Conservation (phyloP, 169 alveolate species). For the Cyclospora cayetanensis region DNA sequence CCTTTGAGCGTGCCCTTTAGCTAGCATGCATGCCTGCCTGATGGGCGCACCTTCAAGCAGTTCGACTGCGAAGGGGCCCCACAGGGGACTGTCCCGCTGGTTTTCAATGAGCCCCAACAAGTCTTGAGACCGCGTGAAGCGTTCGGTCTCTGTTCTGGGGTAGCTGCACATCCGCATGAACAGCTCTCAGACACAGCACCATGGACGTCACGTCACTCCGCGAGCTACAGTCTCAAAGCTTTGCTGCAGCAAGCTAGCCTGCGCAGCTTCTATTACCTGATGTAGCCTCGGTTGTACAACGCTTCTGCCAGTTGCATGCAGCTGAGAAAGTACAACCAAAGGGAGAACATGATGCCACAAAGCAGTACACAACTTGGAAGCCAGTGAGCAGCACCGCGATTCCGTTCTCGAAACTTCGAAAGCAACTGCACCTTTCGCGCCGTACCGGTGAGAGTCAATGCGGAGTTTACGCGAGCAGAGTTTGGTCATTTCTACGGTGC, state of each 20-base stretch:
- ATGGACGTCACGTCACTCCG: too few relatives aligned
- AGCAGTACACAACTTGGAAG: background rate
- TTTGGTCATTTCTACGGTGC: slow-evolving; percentile 83
- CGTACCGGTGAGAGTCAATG: slow-evolving; percentile 64
- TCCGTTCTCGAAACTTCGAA: too few relatives aligned
- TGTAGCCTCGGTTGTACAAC: slow-evolving; percentile 88
- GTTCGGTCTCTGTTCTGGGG: slow-evolving; percentile 99
- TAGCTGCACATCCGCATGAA: slow-evolving; percentile 93
- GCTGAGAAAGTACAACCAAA: slow-evolving; percentile 1
- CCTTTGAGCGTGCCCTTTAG: too few relatives aligned
- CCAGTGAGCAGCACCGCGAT: background rate
- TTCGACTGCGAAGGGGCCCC: slow-evolving; percentile 92
- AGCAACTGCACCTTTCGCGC: background rate
- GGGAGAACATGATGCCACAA: background rate
- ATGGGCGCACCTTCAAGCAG: slow-evolving; percentile 72
- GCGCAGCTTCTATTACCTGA: slow-evolving; percentile 62
- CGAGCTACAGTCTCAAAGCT: too few relatives aligned
- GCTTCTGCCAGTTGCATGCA: slow-evolving; percentile 97
- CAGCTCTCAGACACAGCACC: too few relatives aligned
- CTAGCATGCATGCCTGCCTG: background rate
- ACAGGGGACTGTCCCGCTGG: slow-evolving; percentile 81
- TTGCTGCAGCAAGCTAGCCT: too few relatives aligned
- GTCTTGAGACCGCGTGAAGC: slow-evolving; percentile 92
- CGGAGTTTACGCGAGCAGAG: slow-evolving; percentile 76
- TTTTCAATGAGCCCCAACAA: slow-evolving; percentile 82